Evolutionary conservation across 1,284 basidiomycete species (phyloP), one percentile per base, ranked within the genome.

Genomic region (Puccinia horiana): DNA sequence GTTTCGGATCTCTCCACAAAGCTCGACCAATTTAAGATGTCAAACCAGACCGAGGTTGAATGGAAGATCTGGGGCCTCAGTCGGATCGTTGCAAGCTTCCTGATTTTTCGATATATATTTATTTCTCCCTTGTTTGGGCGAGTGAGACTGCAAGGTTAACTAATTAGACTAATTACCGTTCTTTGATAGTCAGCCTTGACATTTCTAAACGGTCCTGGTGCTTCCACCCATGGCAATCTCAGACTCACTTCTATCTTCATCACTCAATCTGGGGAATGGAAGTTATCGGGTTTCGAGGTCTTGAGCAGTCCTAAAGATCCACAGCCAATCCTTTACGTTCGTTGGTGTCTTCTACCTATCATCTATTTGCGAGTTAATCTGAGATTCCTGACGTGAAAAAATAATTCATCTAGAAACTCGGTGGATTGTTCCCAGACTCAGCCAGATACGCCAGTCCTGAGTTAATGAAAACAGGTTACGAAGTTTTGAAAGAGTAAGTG

Each of bases 11-110:
- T 99, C 91, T 0, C 87, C 96, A 65, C 88, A 90, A 49, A 89
- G 91, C 42, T 93, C 91, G 91, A 85, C 49, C 61, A 82, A 11
- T 37, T 54, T 11, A 67, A 63, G 44, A 78, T 23, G 83, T 65
- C 73, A 54, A 47, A 11, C 83, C 83, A 81, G 84, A 83, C 56
- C 76, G 37, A 88, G 83, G 92, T 94, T 84, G 94, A 96, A 84
- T 98, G 95, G 94, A 88, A 96, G 49, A 88, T 95, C 3, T 99
- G 96, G 96, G 96, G 96, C 8, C 88, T 98, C 23, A 93, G 95
- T 88, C 91, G 94, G 76, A 90, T 98, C 83, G 93, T 94, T 83
- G 94, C 96, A 83, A 85, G 92, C 90, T 32, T 35, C 49, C 37
- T 40, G n/a, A 32, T 11, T 2, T 77, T 44, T 77, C 20, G 12